These are phyloP conservation scores for Gracilaria caudata DNA, from an alignment of 23 red algal species.

Conservation along the genomic window DNA sequence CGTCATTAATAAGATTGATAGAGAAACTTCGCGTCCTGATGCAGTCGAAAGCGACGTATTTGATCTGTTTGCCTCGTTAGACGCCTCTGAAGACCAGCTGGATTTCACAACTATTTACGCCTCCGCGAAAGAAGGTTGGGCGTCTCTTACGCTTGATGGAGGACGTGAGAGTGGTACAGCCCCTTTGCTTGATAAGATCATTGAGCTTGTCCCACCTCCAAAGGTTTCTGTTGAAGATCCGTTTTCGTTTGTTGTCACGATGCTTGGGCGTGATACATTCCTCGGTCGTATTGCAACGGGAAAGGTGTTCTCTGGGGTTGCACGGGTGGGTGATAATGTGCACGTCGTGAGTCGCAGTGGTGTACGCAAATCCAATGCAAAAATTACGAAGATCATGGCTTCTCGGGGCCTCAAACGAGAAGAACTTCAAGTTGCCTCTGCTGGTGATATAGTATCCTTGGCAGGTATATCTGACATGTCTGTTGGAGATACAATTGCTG, in stretches of 20 bases:
- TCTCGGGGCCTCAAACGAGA: conserved; percentile 68
- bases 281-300: conserved; percentile 86
- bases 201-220: conserved; percentile 74
- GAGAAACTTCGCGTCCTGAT: conserved; percentile 70
- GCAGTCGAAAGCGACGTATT: conserved; percentile 79
- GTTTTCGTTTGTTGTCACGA: conserved; percentile 77
- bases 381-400: conserved; percentile 79
- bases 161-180: conserved; percentile 54
- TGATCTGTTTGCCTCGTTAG: conserved; percentile 90
- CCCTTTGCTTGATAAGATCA: conserved; percentile 84
- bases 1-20: conserved; percentile 94
- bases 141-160: conserved; percentile 31
- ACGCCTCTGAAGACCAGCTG: conserved; percentile 88
- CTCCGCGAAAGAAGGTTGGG: conserved; percentile 80
- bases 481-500: conserved; percentile 86
- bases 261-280: conserved; percentile 77
- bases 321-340: conserved; percentile 56
- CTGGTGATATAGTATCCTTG: conserved; percentile 88
- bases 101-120: conserved; percentile 87
- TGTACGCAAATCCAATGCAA: conserved; percentile 47
- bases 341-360: conserved; percentile 65
- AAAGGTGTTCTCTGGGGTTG: conserved; percentile 68
- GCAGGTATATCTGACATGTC: conserved; percentile 76
- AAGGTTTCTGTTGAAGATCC: conserved; percentile 51
- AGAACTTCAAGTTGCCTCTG: conserved; percentile 59